Evolutionary conservation across 106 monocot species (phyloP), one percentile per base, ranked within the genome.

Genomic region (Triglochin maritima): DNA sequence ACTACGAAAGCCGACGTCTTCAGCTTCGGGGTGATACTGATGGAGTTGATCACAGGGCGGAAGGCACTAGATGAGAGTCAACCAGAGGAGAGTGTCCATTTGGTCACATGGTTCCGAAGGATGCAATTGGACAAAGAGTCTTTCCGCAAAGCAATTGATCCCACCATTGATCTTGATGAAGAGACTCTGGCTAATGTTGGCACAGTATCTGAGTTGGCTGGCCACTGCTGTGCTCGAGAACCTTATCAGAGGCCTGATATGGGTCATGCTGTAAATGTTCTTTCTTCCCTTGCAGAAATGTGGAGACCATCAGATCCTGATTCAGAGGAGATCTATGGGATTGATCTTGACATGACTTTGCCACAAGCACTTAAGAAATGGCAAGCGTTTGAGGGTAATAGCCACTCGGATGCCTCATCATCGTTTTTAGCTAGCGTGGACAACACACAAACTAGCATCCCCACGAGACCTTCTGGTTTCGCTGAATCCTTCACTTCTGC

Each of bases 331-430:
- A 74, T 71, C 64, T 84, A 79, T 10, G 87, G 87, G 2, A 84
- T 87, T 3, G 84, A 87, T 51, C 78, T 87, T 0, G 79, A 84
- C 60, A 78, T 87, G 83, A 81, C 84, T 1, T 63, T 87, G 54
- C 87, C 87, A 4, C 84, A 87, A 17, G 87, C 84, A 9, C 72
- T 87, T 11, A 81, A 84, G 81, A 87, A 84, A 67, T 87, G 87
- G 87, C 87, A 84, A 46, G 87, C 84, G 1, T 84, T 81, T 17
- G 87, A 84, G 76, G 74, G 71, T 29, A 69, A 79, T 47, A 63
- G 69, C 70, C 74, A 64, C 5, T 50, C 78, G 46, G 87, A 72
- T 48, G 59, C 77, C 0, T 71, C 83, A 9, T 83, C 81, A 2
- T 79, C 87, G 2, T 87, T 76, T 49, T 29, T 78, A 4, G 76